Evolutionary conservation across 805 yeast genomes (phyloP).

Genomic region (Candida railenensis): DNA sequence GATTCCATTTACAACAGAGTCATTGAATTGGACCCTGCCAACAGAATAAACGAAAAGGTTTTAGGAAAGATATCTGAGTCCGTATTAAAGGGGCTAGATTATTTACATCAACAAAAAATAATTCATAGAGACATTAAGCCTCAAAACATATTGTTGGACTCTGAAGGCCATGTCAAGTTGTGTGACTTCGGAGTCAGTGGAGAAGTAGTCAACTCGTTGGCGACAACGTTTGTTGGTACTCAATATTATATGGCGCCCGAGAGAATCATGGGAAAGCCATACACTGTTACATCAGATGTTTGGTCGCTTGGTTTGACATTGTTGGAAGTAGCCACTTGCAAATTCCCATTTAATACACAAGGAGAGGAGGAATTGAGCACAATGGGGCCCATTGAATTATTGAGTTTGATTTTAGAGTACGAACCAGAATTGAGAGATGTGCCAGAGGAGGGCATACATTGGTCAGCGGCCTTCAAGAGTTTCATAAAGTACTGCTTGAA

Average conservation of each 20-base stretch:
- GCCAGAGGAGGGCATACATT: slow-evolving; percentile 67
- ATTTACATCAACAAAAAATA: slow-evolving; percentile 81
- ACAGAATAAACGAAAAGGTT: slow-evolving; percentile 89
- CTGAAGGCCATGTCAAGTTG: slow-evolving; percentile 77
- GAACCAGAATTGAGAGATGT: slow-evolving; percentile 80
- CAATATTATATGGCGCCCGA: slow-evolving; percentile 99
- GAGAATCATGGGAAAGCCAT: slow-evolving; percentile 92
- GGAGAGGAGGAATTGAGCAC: slow-evolving; percentile 33
- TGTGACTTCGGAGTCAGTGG: slow-evolving; percentile 99
- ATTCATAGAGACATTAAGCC: slow-evolving; percentile 97
- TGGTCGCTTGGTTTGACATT: slow-evolving; percentile 88
- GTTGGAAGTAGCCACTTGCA: slow-evolving; percentile 90
- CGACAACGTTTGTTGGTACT: slow-evolving; percentile 96
- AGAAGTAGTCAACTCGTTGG: slow-evolving; percentile 90
- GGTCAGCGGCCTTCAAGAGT: slow-evolving; percentile 83
- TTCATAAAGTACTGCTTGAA: slow-evolving; percentile 79
- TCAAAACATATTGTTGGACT: slow-evolving; percentile 80
- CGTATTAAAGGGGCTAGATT: slow-evolving; percentile 80
- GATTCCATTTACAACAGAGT: slow-evolving; percentile 88
- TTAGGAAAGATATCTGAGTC: slow-evolving; percentile 87
- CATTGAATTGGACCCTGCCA: slow-evolving; percentile 60
- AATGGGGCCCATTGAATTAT: slow-evolving; percentile 75
- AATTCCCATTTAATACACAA: slow-evolving; percentile 64
- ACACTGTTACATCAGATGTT: slow-evolving; percentile 91
- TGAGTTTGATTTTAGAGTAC: slow-evolving; percentile 76